A percentile compares a stretch with the other conserved stretches of the same genome.
These are phyloP conservation scores for Spiromastix sp. DNA, from an alignment of 2,329 filamentous ascomycete genomes.

Conservation along the genomic window DNA sequence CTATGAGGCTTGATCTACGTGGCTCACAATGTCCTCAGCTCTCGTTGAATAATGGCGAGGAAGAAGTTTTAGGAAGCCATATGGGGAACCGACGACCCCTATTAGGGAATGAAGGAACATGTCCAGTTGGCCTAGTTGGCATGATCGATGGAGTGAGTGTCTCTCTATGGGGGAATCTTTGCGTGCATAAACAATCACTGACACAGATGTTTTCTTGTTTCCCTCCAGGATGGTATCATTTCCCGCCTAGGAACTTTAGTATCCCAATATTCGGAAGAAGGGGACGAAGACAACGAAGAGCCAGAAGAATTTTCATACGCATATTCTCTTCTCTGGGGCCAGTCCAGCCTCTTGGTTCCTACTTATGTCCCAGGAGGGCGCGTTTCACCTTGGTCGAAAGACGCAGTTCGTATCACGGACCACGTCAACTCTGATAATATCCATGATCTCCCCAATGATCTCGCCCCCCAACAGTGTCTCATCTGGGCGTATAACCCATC, in stretches of 20 bases:
- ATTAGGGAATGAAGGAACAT: not conserved
- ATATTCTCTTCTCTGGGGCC: not conserved
- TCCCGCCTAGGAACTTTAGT: constrained; percentile 4
- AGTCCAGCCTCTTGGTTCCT: not conserved
- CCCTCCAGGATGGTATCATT: constrained; percentile 4
- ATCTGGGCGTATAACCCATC: not conserved
- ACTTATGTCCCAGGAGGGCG: not conserved
- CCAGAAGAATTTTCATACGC: not conserved
- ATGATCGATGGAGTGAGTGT: constrained; percentile 1
- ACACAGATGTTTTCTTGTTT: not conserved
- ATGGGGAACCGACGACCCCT: not conserved
- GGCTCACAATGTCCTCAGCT: not conserved
- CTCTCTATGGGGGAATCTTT: not conserved
- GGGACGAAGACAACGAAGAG: too few relatives aligned
- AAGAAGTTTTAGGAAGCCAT: not conserved
- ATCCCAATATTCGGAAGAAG: not conserved
- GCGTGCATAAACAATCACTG: not conserved
- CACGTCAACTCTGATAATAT: not conserved
- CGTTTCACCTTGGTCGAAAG: not conserved
- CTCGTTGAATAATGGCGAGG: not conserved
- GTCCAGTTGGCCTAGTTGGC: constrained; percentile 3
- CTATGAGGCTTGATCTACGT: not conserved
- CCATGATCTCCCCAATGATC: constrained; percentile 2
- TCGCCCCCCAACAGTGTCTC: not conserved
- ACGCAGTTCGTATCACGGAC: not conserved